Evolutionary conservation across 169 alveolate genomes (phyloP).

Genomic region (Plasmodium gallinaceum): DNA sequence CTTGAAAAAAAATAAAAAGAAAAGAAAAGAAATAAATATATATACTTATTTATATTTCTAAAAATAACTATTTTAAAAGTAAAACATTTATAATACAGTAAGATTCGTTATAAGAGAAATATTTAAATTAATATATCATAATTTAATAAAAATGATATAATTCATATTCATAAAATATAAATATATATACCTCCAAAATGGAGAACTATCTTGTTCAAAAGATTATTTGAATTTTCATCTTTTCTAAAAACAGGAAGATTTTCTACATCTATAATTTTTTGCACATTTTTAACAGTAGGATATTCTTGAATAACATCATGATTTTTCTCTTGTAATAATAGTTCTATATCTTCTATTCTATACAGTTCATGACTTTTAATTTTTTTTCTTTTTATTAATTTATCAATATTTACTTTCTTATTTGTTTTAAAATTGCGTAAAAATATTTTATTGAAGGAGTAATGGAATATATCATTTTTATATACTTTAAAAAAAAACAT

Average conservation of each 20-base stretch:
- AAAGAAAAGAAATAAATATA: not conserved
- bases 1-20: slow-evolving; percentile 8
- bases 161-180: not conserved
- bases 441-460: not conserved
- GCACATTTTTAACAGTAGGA: slow-evolving; percentile 58
- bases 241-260: slow-evolving; percentile 71
- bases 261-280: slow-evolving; percentile 53
- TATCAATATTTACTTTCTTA: slow-evolving; percentile 33
- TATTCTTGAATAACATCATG: slow-evolving; percentile 63
- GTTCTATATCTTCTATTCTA: slow-evolving; percentile 73
- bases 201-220: slow-evolving; percentile 69
- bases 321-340: slow-evolving; percentile 60
- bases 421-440: slow-evolving; percentile 52
- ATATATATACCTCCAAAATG: slow-evolving; percentile 76
- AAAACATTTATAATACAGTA: not conserved
- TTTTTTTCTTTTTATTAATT: slow-evolving; percentile 58
- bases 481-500: slow-evolving; percentile 32
- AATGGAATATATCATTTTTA: slow-evolving; percentile 11
- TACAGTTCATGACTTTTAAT: slow-evolving; percentile 56
- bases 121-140: not conserved
- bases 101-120: not conserved
- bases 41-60: not conserved
- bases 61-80: not conserved
- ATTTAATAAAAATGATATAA: not conserved
- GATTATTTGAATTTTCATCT: slow-evolving; percentile 40